These are phyloP conservation scores for Botryosphaeria agaves DNA, from an alignment of 2,329 filamentous ascomycete species.

Conservation along the genomic window DNA sequence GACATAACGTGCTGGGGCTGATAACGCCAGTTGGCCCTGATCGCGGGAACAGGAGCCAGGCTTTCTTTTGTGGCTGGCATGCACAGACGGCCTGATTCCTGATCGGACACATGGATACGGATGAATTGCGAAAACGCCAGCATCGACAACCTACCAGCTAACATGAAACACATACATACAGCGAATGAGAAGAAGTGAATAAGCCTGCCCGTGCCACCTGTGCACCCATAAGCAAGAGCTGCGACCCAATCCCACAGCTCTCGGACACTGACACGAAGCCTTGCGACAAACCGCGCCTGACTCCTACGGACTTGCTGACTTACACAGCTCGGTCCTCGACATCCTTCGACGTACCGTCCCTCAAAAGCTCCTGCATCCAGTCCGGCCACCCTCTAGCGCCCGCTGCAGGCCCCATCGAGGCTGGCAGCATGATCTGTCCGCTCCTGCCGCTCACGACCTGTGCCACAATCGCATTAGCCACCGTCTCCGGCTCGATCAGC, in stretches of 20 bases:
- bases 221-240: no score
- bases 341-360: background rate
- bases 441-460: conserved; percentile 24
- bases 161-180: background rate
- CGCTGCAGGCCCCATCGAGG: conserved; percentile 2
- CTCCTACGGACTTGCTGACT: background rate
- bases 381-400: conserved; percentile 3
- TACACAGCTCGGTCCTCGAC: background rate
- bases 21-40: no score
- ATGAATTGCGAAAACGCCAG: no score
- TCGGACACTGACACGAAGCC: background rate
- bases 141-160: no score
- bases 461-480: conserved; percentile 24
- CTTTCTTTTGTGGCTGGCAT: no score
- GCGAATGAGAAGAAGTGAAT: no score
- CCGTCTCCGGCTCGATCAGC: conserved; percentile 20
- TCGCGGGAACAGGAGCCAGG: no score
- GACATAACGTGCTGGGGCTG: no score
- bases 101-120: no score
- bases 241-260: no score
- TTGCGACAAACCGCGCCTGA: background rate
- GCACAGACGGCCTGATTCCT: no score
- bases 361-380: conserved; percentile 5
- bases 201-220: no score
- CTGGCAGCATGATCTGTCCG: conserved; percentile 23